These are phyloP conservation scores for Trapa incisa DNA, from an alignment of 345 rosid species.

Conservation along the genomic window DNA sequence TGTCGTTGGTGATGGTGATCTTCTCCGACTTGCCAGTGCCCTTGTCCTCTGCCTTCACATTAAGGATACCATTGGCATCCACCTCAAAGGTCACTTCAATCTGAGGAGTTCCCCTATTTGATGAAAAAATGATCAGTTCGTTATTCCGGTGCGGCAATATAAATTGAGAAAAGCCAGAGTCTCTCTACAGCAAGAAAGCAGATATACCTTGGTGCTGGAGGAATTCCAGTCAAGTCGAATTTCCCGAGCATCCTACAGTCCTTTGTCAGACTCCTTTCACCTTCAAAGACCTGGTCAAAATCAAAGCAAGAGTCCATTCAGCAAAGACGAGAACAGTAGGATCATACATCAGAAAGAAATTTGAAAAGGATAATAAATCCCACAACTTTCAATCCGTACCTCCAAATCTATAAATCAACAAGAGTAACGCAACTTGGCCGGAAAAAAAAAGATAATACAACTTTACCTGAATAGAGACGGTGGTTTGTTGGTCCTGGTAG, in stretches of 20 bases:
- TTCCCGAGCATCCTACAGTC: constrained; percentile 83
- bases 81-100: constrained; percentile 95
- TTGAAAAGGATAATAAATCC: too few relatives aligned
- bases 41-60: constrained; percentile 90
- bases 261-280: constrained; percentile 95
- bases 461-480: constrained; percentile 80
- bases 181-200: too few relatives aligned
- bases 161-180: not conserved
- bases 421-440: constrained; percentile 23
- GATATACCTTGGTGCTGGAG: constrained; percentile 79
- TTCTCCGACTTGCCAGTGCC: constrained; percentile 77
- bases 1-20: constrained; percentile 92
- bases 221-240: constrained; percentile 66
- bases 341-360: not conserved
- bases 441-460: constrained; percentile 14
- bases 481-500: constrained; percentile 99
- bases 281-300: constrained; percentile 68
- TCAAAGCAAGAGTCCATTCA: not conserved
- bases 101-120: constrained; percentile 83
- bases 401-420: not conserved
- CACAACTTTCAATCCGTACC: too few relatives aligned
- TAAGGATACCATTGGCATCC: constrained; percentile 87
- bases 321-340: not conserved
- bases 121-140: not conserved
- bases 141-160: not conserved